A percentile compares a stretch with the other conserved stretches of the same genome.
Conservation (phyloP, 129 eudicot genomes). For the Centaurea solstitialis region DNA sequence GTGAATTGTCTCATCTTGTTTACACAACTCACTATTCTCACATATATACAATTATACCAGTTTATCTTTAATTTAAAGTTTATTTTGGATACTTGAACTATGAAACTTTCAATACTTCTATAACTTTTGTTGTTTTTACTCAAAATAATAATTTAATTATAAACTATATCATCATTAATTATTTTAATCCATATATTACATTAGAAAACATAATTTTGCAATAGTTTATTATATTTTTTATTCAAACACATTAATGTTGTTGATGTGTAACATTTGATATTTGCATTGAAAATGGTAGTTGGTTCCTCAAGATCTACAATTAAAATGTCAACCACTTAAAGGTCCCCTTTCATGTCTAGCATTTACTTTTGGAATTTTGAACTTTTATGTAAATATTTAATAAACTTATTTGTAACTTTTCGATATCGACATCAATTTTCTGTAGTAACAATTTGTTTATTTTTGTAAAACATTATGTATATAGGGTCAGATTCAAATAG, state of each 20-base stretch:
- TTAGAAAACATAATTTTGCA: not conserved
- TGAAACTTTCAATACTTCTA: no score
- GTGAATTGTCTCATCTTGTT: no score
- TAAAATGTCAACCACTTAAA: slow-evolving; percentile 34
- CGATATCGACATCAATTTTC: not conserved
- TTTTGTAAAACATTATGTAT: not conserved
- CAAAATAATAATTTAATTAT: no score
- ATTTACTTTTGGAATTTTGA: slow-evolving; percentile 25
- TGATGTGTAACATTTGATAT: not conserved
- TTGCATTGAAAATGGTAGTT: slow-evolving; percentile 29
- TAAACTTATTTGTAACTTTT: not conserved
- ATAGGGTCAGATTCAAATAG: no score
- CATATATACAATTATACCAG: no score
- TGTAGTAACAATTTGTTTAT: not conserved
- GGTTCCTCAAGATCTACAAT: slow-evolving; percentile 26
- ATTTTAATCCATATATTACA: not conserved
- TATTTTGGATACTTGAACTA: not conserved
- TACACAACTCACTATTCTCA: no score
- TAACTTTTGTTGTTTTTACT: not conserved
- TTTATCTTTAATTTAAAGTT: not conserved
- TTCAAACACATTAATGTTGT: not conserved
- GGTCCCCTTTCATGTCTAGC: slow-evolving; percentile 16
- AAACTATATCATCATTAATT: not conserved
- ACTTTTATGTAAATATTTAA: slow-evolving; percentile 2
- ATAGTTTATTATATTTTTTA: not conserved